These are phyloP conservation scores for Quercus lobata DNA, from an alignment of 331 rosid genomes.

Conservation along the genomic window DNA sequence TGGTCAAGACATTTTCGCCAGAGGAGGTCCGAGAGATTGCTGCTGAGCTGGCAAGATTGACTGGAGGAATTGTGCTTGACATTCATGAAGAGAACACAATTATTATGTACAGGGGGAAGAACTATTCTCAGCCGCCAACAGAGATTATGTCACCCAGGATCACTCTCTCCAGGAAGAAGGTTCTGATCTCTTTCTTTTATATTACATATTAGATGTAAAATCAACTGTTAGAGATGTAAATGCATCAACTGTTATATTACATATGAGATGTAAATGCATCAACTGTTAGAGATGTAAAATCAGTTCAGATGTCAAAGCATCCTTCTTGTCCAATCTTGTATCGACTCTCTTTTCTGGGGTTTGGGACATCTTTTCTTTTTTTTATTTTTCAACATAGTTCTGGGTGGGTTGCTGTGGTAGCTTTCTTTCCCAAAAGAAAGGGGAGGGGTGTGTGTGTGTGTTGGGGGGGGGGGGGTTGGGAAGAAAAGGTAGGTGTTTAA, in stretches of 20 bases:
- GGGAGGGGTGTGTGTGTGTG: neutral
- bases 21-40: slow-evolving; percentile 95
- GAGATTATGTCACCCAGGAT: slow-evolving; percentile 96
- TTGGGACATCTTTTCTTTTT: too few relatives aligned
- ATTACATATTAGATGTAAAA: neutral
- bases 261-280: neutral
- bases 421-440: neutral
- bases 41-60: slow-evolving; percentile 77
- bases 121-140: slow-evolving; percentile 92
- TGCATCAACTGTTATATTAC: neutral
- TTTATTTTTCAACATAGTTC: too few relatives aligned
- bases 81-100: slow-evolving; percentile 84
- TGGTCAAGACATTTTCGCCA: slow-evolving; percentile 79
- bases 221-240: neutral
- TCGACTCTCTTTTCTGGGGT: neutral
- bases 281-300: neutral
- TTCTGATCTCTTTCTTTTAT: slow-evolving; percentile 10
- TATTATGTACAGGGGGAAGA: slow-evolving; percentile 96
- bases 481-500: neutral
- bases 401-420: neutral
- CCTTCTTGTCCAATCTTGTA: neutral
- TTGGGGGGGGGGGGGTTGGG: neutral
- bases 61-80: slow-evolving; percentile 89
- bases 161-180: slow-evolving; percentile 91
- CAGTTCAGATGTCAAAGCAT: neutral